A percentile compares a stretch with the other conserved stretches of the same genome.
phyloP scores from a whole-genome alignment of 73 alveolate species.

The Paramecium biaurelia region DNA sequence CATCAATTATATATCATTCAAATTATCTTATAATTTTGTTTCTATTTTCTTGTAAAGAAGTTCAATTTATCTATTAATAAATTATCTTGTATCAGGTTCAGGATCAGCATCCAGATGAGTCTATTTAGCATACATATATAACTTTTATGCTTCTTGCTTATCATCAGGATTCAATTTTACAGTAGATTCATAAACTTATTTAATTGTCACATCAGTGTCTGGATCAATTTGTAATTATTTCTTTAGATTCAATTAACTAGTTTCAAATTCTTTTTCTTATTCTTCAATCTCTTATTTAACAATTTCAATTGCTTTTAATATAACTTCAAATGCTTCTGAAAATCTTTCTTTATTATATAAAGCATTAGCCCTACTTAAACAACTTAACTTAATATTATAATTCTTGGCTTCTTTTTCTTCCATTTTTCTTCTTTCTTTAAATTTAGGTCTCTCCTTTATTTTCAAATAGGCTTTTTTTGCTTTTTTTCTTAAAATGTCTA shows the following conservation, averaged over 20 bases:
- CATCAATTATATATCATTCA: constrained; percentile 72
- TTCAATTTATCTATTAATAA: constrained; percentile 64
- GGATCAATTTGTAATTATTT: constrained; percentile 1
- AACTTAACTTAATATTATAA: background rate
- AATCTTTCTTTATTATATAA: constrained; percentile 47
- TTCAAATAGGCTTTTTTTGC: constrained; percentile 16
- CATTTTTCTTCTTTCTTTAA: constrained; percentile 13
- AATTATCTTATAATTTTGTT: constrained; percentile 60
- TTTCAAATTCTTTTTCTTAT: background rate
- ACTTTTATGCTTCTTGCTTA: constrained; percentile 13
- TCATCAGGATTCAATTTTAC: constrained; percentile 24
- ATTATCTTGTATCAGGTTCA: constrained; percentile 69
- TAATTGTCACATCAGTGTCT: constrained; percentile 21
- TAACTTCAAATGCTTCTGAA: constrained; percentile 62
- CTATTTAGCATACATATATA: constrained; percentile 51
- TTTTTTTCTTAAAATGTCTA: background rate
- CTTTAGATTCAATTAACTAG: background rate
- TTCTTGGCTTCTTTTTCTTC: background rate
- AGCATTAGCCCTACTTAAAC: constrained; percentile 44
- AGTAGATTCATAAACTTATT: constrained; percentile 24
- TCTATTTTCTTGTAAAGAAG: constrained; percentile 68
- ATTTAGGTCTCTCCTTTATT: background rate
- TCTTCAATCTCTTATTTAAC: constrained; percentile 45
- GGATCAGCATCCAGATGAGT: constrained; percentile 58
- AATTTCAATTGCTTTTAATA: constrained; percentile 54